Evolutionary conservation across 257 asterid species (phyloP).

Genomic region (Nyctanthes arbortristis): DNA sequence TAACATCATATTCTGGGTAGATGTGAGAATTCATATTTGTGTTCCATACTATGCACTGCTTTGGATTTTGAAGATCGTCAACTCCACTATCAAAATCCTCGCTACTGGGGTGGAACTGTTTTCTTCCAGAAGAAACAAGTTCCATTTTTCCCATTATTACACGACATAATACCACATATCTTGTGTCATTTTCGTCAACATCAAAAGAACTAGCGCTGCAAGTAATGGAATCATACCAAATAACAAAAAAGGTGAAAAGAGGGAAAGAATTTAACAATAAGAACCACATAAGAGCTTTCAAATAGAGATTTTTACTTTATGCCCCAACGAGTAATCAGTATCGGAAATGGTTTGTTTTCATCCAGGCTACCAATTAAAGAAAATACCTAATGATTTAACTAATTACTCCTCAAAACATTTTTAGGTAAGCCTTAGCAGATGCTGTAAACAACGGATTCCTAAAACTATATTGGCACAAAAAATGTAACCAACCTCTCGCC

Average conservation of each 20-base stretch:
- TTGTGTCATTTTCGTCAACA: conserved; percentile 83
- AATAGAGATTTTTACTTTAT: neutral
- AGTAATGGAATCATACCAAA: conserved; percentile 20
- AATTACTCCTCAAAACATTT: neutral
- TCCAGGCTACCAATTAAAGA: neutral
- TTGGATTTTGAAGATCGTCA: conserved; percentile 70
- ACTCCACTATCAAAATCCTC: conserved; percentile 92
- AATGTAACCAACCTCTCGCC: neutral
- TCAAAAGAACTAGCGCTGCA: conserved; percentile 67
- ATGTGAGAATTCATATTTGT: conserved; percentile 80
- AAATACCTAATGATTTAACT: neutral
- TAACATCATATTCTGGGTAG: conserved; percentile 75
- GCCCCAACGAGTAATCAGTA: neutral
- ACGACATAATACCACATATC: conserved; percentile 60
- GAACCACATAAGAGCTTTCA: neutral
- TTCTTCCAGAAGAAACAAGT: conserved; percentile 67
- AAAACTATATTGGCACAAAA: neutral
- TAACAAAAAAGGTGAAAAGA: too few relatives aligned
- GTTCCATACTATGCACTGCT: conserved; percentile 74
- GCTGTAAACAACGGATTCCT: neutral
- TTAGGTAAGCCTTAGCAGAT: neutral
- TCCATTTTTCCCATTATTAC: conserved; percentile 71
- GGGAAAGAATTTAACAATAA: neutral
- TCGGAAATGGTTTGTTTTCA: neutral
- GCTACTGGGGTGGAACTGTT: conserved; percentile 84